Percentiles rank a stretch among this genome's conserved stretches.
Evolutionary conservation across 2,329 filamentous ascomycete species (phyloP).

Genomic region (Nothophaeocryptopus gaeumannii): DNA sequence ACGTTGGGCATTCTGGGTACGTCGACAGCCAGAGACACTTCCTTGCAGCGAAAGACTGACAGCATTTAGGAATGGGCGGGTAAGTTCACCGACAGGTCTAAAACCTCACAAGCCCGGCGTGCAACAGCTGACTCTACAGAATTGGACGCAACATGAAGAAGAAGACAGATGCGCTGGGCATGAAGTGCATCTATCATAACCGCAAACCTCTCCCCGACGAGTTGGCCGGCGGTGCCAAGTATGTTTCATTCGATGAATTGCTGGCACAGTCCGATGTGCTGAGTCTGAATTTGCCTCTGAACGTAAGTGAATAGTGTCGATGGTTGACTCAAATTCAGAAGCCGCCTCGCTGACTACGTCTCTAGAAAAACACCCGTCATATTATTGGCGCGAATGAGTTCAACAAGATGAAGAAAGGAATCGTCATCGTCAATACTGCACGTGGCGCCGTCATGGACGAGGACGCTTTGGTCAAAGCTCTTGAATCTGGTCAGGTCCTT

Average conservation of each 20-base stretch:
- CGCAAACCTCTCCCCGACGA: constrained; percentile 59
- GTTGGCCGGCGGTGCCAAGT: constrained; percentile 57
- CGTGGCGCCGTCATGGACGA: constrained; percentile 81
- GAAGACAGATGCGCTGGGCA: constrained; percentile 68
- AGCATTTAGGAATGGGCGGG: constrained; percentile 67
- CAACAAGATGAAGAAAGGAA: constrained; percentile 71
- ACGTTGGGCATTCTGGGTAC: too few relatives aligned
- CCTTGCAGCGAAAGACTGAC: too few relatives aligned
- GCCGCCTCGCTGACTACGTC: background rate
- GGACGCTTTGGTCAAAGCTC: constrained; percentile 69
- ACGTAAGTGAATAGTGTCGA: constrained; percentile 54
- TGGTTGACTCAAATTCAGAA: background rate
- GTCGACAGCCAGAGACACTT: too few relatives aligned
- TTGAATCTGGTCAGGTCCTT: constrained; percentile 66
- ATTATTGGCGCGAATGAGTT: constrained; percentile 72
- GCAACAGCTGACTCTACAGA: too few relatives aligned
- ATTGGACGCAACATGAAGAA: constrained; percentile 75
- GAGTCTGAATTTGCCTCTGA: constrained; percentile 76
- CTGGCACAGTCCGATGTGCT: constrained; percentile 69
- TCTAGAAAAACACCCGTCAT: constrained; percentile 65
- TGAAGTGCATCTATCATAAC: constrained; percentile 74
- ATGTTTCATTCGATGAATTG: constrained; percentile 71
- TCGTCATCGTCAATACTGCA: constrained; percentile 78
- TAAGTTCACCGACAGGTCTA: too few relatives aligned
- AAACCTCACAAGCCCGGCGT: too few relatives aligned